Evolutionary conservation across 208 protist species (phyloP), one percentile per base, ranked within the genome.

Genomic region (Entamoeba dispar): DNA sequence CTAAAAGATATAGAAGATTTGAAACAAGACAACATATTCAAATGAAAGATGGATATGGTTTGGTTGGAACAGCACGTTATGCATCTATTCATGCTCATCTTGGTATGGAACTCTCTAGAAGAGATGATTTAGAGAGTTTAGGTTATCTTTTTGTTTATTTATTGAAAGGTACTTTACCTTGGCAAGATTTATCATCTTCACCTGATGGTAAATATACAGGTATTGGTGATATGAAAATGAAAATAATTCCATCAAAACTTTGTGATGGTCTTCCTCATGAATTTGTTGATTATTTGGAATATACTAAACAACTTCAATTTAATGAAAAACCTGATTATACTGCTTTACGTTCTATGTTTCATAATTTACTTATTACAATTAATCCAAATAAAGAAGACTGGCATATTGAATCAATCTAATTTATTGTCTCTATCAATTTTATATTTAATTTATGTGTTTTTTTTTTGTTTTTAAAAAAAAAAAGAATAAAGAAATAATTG

Each of bases 101-200:
- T 50, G 98, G 98, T 91, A 98, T 99, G 57, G 98, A 98, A 93
- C 97, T 98, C 93, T 96, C 94, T 31, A 95, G 98, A 34, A 95
- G 98, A 50, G 98, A 99, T 94, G 98, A 99, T 95, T 95, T 99
- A 43, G 98, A 99, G 95, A 97, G 97, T 22, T 96, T 99, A 34
- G 98, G 98, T 91, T 98, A 98, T 95, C 97, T 99, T 50, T 96
- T 99, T n/a, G 97, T 99, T 95, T 99, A 99, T 95, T 99, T 99
- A 93, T 94, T 98, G 50, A 96, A 98, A 49, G 98, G 99, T n/a
- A 97, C 95, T 51, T 95, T 99, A 73, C 98, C 98, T 69, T 99
- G 98, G 98, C 98, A 99, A 94, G 95, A 95, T 49, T n/a, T 95
- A 22, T 73, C 93, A 38, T 93, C 94, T 12, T 77, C 47, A 34